These are phyloP conservation scores for Cyphellophora attinorum DNA, from an alignment of 2,329 filamentous ascomycete species.

Conservation along the genomic window DNA sequence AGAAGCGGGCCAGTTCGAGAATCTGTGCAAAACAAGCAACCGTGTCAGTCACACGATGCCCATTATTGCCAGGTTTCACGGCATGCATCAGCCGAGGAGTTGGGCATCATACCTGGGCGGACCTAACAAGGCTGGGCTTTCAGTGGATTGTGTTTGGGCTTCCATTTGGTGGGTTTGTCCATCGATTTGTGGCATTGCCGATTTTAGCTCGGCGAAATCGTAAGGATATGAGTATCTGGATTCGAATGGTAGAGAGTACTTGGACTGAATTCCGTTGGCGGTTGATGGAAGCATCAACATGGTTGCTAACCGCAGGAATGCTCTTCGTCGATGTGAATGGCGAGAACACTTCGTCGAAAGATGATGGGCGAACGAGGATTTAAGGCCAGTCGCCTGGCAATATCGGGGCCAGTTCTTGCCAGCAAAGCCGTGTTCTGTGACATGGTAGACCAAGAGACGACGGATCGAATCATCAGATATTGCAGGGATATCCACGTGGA, in stretches of 20 bases:
- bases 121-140: neutral
- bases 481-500: constrained; percentile 1
- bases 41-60: constrained; percentile 1
- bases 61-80: neutral
- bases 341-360: no score
- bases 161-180: neutral
- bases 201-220: neutral
- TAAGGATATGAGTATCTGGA: neutral
- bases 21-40: neutral
- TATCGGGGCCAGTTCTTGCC: no score
- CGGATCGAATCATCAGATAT: neutral
- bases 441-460: neutral
- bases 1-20: neutral
- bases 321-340: no score
- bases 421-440: neutral
- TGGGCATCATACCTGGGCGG: neutral
- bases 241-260: neutral
- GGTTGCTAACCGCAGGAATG: no score
- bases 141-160: neutral
- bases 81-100: neutral
- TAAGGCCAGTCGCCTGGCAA: no score
- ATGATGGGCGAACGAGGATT: no score
- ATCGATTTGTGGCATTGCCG: neutral
- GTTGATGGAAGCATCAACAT: neutral
- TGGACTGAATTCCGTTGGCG: neutral